Evolutionary conservation across 441 rosid species (phyloP).

Genomic region (Corymbia calophylla): DNA sequence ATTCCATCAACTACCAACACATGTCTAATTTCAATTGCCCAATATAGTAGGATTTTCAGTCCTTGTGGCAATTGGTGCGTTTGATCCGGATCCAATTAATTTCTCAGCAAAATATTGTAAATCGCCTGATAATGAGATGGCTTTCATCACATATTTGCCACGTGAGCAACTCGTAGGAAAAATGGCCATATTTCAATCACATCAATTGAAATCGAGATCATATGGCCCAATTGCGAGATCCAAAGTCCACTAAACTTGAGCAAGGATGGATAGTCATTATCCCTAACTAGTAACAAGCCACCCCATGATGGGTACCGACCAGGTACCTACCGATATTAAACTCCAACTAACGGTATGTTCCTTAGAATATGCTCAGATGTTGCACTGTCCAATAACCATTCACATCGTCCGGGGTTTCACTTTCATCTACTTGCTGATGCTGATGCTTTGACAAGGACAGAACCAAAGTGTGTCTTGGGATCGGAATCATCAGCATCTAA

Average conservation of each 20-base stretch:
- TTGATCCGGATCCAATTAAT: accelerated
- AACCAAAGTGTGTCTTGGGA: background rate
- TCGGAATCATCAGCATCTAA: background rate
- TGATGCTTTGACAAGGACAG: background rate
- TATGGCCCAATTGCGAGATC: background rate
- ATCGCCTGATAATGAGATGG: accelerated
- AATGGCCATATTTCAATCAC: background rate
- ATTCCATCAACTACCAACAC: background rate
- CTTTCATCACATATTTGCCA: accelerated
- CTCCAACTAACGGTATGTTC: background rate
- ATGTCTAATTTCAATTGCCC: background rate
- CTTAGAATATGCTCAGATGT: background rate
- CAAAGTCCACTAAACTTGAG: background rate
- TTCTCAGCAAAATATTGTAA: background rate
- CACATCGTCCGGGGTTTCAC: background rate
- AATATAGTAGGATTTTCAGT: accelerated
- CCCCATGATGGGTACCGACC: background rate
- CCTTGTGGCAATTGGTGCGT: accelerated
- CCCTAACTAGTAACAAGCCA: background rate
- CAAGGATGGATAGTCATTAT: background rate
- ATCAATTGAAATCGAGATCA: background rate
- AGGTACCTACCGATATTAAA: background rate
- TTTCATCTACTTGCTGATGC: background rate
- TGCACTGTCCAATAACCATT: background rate
- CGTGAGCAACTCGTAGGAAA: background rate